Evolutionary conservation across 2,329 filamentous ascomycete species (phyloP).

Genomic region (Penicillium brevicompactum): DNA sequence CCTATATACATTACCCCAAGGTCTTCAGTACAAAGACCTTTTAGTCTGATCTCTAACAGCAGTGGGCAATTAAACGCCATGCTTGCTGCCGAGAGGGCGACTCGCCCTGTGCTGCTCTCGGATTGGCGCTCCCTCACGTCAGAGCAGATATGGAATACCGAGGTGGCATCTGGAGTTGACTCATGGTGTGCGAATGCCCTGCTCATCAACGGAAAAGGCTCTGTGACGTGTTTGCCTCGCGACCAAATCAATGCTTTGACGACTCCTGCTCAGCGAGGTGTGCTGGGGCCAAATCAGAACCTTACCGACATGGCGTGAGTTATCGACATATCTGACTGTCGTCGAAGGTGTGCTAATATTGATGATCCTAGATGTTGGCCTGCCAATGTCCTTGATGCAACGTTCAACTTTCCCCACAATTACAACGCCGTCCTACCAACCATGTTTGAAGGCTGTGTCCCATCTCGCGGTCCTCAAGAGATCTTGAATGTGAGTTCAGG

Average conservation of each 20-base stretch:
- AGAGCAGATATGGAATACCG: slow-evolving; percentile 40
- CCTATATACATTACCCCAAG: slow-evolving; percentile 52
- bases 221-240: slow-evolving; percentile 26
- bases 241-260: slow-evolving; percentile 36
- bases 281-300: slow-evolving; percentile 21
- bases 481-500: slow-evolving; percentile 35
- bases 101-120: slow-evolving; percentile 54
- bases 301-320: slow-evolving; percentile 34
- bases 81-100: slow-evolving; percentile 50
- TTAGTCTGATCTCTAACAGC: slow-evolving; percentile 32
- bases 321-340: too few species aligned
- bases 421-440: slow-evolving; percentile 18
- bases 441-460: slow-evolving; percentile 26
- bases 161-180: slow-evolving; percentile 37
- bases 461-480: slow-evolving; percentile 28
- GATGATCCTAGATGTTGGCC: slow-evolving; percentile 26
- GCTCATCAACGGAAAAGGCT: slow-evolving; percentile 61
- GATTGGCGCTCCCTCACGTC: slow-evolving; percentile 62
- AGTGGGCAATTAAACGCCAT: slow-evolving; percentile 46
- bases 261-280: slow-evolving; percentile 15
- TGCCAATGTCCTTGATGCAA: slow-evolving; percentile 15
- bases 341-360: too few species aligned
- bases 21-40: slow-evolving; percentile 28
- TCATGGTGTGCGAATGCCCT: slow-evolving; percentile 63
- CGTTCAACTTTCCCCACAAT: slow-evolving; percentile 23